phyloP scores from a whole-genome alignment of 768 basidiomycete species.

The Leccinum subgranulosum region DNA sequence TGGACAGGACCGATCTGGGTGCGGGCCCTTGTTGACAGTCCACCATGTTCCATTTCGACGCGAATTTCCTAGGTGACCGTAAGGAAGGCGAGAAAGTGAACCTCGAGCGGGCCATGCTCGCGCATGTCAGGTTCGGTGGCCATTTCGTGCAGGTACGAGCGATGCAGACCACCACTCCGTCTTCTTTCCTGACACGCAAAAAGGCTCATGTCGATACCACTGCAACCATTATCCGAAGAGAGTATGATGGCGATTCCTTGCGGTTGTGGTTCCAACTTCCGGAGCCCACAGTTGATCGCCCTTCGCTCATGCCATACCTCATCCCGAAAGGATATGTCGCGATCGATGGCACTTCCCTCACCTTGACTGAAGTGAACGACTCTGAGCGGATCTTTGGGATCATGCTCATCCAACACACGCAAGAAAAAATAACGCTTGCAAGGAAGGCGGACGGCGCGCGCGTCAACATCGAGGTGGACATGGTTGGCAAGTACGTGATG shows the following conservation, averaged over 20 bases:
- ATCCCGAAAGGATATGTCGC: conserved; percentile 94
- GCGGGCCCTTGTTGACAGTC: conserved; percentile 7
- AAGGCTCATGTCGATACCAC: conserved; percentile 95
- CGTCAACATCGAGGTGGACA: conserved; percentile 95
- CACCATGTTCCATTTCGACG: conserved; percentile 3
- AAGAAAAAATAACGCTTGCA: conserved; percentile 78
- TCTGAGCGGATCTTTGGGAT: conserved; percentile 65
- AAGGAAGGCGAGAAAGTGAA: conserved; percentile 80
- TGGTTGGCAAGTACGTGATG: conserved; percentile 88
- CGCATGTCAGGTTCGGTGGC: conserved; percentile 89
- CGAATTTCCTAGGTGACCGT: conserved; percentile 58
- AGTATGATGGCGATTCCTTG: conserved; percentile 83
- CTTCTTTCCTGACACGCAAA: not conserved
- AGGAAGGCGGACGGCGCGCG: conserved; percentile 71
- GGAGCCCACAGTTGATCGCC: conserved; percentile 51
- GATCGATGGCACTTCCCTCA: conserved; percentile 92
- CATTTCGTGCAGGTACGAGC: conserved; percentile 89
- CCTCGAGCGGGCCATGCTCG: conserved; percentile 92
- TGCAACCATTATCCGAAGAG: conserved; percentile 64
- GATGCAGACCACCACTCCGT: not conserved
- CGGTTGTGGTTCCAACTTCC: conserved; percentile 78
- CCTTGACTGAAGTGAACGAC: conserved; percentile 78
- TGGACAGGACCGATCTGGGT: conserved; percentile 90
- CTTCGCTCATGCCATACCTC: conserved; percentile 74
- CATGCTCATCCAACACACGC: conserved; percentile 96